Evolutionary conservation across 1,284 basidiomycete species (phyloP).

Genomic region (Phylloporus sp.): DNA sequence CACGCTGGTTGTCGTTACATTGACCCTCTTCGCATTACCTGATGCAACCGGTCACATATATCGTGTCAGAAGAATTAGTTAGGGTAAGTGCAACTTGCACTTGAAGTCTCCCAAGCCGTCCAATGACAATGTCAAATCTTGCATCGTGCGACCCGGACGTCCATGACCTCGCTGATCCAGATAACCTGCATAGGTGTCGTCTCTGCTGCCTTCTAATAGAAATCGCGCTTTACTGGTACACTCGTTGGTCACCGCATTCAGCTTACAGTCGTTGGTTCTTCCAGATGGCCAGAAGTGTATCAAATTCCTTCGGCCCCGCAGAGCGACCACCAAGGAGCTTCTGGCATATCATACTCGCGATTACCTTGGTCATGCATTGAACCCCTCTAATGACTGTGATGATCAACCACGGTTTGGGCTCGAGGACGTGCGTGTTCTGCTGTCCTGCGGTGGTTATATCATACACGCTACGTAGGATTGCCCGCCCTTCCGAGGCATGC

Average conservation of each 20-base stretch:
- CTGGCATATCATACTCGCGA: constrained; percentile 58
- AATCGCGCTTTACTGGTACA: constrained; percentile 85
- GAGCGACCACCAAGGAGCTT: constrained; percentile 56
- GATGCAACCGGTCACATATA: constrained; percentile 46
- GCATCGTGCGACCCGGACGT: too few relatives aligned
- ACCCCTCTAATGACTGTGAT: constrained; percentile 32
- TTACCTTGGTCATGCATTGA: constrained; percentile 59
- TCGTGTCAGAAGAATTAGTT: constrained; percentile 61
- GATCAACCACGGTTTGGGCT: constrained; percentile 53
- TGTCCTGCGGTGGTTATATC: background rate
- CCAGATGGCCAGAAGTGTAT: constrained; percentile 37
- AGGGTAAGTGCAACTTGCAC: constrained; percentile 40
- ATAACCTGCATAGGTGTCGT: constrained; percentile 52
- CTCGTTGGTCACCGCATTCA: constrained; percentile 63
- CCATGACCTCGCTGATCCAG: too few relatives aligned
- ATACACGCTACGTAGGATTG: constrained; percentile 65
- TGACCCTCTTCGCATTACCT: background rate
- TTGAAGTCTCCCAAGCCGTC: background rate
- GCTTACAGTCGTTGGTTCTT: constrained; percentile 48
- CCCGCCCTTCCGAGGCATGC: constrained; percentile 73
- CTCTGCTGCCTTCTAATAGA: constrained; percentile 80
- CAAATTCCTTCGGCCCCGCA: constrained; percentile 54
- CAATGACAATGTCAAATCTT: background rate
- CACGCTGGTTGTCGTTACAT: too few relatives aligned
- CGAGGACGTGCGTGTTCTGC: constrained; percentile 57